Percentiles rank a stretch among this genome's conserved stretches.
phyloP scores from a whole-genome alignment of 345 rosid genomes.

The Populus ilicifolia region DNA sequence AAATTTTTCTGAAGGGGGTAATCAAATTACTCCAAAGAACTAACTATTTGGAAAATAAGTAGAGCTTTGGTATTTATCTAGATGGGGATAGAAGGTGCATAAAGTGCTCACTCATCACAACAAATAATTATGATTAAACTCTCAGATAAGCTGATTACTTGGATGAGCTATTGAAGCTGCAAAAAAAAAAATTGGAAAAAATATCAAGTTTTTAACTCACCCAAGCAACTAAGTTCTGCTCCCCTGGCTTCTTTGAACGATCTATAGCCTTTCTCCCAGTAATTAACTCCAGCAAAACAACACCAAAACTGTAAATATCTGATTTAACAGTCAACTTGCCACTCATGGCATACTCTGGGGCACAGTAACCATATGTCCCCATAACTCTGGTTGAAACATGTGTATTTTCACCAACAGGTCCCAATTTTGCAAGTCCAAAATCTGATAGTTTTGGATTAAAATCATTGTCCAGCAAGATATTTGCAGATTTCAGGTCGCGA shows the following conservation, averaged over 20 bases:
- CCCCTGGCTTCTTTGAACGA: constrained; percentile 48
- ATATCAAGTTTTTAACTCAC: constrained; percentile 36
- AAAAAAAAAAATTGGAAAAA: not conserved
- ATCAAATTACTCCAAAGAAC: not conserved
- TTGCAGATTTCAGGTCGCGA: constrained; percentile 90
- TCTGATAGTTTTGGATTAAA: constrained; percentile 85
- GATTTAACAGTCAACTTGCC: constrained; percentile 91
- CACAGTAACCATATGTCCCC: constrained; percentile 99
- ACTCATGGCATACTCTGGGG: constrained; percentile 97
- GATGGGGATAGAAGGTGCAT: not conserved
- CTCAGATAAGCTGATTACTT: not conserved
- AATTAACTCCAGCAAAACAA: constrained; percentile 83
- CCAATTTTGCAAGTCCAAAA: constrained; percentile 91
- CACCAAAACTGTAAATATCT: constrained; percentile 97
- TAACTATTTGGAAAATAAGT: not conserved
- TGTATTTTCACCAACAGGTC: constrained; percentile 95
- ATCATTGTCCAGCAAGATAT: constrained; percentile 70
- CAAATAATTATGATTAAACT: not conserved
- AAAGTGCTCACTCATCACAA: not conserved
- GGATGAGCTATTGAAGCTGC: not conserved
- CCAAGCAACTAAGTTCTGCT: constrained; percentile 84
- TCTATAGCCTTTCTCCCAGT: constrained; percentile 90
- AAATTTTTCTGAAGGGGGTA: too few relatives aligned
- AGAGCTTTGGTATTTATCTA: not conserved
- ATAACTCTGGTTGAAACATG: constrained; percentile 96